phyloP scores from a whole-genome alignment of 179 eudicot species.

The Monotropa hypopitys region DNA sequence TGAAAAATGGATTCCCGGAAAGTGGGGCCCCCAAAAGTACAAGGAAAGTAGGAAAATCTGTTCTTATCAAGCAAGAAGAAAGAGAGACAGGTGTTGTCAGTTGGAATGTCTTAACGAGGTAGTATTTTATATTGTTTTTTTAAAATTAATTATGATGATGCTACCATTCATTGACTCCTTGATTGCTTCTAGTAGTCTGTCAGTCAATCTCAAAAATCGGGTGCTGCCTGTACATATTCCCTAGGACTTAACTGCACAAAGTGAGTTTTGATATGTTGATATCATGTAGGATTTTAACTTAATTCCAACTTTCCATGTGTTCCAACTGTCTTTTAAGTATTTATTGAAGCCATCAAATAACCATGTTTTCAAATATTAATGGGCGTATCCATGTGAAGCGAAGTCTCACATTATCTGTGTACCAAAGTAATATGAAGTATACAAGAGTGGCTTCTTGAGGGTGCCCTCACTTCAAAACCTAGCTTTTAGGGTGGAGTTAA shows the following conservation, averaged over 20 bases:
- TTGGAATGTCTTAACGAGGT: constrained; percentile 66
- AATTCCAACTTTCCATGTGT: not conserved
- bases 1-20: constrained; percentile 19
- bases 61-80: constrained; percentile 86
- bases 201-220: not conserved
- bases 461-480: no score
- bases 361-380: no score
- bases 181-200: not conserved
- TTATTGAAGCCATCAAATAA: no score
- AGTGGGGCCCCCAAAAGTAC: constrained; percentile 22
- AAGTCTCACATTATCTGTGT: no score
- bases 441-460: no score
- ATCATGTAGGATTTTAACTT: not conserved
- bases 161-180: constrained; percentile 1
- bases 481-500: no score
- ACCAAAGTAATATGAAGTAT: no score
- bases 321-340: not conserved
- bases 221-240: not conserved
- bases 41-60: constrained; percentile 55
- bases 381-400: no score
- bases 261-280: not conserved
- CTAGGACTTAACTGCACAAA: not conserved
- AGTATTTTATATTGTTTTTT: not conserved
- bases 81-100: constrained; percentile 94
- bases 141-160: not conserved